A percentile compares a stretch with the other conserved stretches of the same genome.
These are phyloP conservation scores for Boletus speciosus DNA, from an alignment of 768 basidiomycete species.

Conservation along the genomic window DNA sequence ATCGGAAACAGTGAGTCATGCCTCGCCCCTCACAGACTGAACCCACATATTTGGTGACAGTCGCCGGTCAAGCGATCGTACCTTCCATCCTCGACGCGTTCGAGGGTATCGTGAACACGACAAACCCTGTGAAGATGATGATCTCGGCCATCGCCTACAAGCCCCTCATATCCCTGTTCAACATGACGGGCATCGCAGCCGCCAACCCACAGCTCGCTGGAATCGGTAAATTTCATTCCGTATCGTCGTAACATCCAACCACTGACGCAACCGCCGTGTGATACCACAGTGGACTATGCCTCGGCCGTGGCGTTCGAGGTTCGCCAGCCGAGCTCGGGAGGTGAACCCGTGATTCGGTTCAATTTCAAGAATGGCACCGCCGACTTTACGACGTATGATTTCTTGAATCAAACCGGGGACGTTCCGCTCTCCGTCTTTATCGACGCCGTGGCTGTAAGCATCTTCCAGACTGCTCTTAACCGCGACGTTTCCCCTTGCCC, in stretches of 20 bases:
- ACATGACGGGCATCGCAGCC: slow-evolving; percentile 61
- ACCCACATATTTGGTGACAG: slow-evolving; percentile 30
- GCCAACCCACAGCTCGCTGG: slow-evolving; percentile 52
- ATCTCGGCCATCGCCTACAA: slow-evolving; percentile 70
- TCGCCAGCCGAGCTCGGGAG: slow-evolving; percentile 42
- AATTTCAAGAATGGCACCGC: slow-evolving; percentile 68
- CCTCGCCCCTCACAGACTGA: not conserved
- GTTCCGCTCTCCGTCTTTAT: slow-evolving; percentile 53
- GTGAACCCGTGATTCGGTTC: slow-evolving; percentile 55
- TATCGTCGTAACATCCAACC: not conserved
- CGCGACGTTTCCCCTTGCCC: not conserved
- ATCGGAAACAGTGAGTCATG: slow-evolving; percentile 58
- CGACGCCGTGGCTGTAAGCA: slow-evolving; percentile 36
- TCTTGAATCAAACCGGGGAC: slow-evolving; percentile 46
- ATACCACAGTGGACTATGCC: slow-evolving; percentile 54
- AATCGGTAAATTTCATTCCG: slow-evolving; percentile 41
- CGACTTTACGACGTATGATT: slow-evolving; percentile 45
- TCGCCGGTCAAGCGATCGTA: slow-evolving; percentile 63
- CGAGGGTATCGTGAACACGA: slow-evolving; percentile 44
- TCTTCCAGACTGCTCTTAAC: not conserved
- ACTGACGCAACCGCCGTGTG: not conserved
- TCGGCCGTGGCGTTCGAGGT: slow-evolving; percentile 57
- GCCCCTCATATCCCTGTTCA: slow-evolving; percentile 74
- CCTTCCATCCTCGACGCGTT: slow-evolving; percentile 58
- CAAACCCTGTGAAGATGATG: slow-evolving; percentile 53